Percentiles rank a stretch among this genome's conserved stretches.
phyloP scores from a whole-genome alignment of 176 grass and related monocot species.

The Zea mays region Zm-B73-REFERENCE-NAM-5.0 NC_050104.1:137568001-137568500 shows the following conservation, averaged over 20 bases:
- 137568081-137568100: not conserved
- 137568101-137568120: not conserved
- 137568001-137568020: too few relatives aligned
- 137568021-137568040: too few relatives aligned
- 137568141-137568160: not conserved
- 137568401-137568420: slow-evolving; percentile 92
- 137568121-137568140: not conserved
- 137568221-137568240: too few relatives aligned
- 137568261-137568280: slow-evolving; percentile 61
- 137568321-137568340: slow-evolving; percentile 10
- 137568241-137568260: slow-evolving; percentile 91
- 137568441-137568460: slow-evolving; percentile 97
- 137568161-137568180: too few relatives aligned
- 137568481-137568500: slow-evolving; percentile 80
- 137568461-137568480: slow-evolving; percentile 92
- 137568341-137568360: slow-evolving; percentile 82
- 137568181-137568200: not conserved
- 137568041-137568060: too few relatives aligned
- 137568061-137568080: not conserved
- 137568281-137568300: slow-evolving; percentile 1
- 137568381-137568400: slow-evolving; percentile 98
- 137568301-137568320: not conserved
- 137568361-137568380: slow-evolving; percentile 89
- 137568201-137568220: not conserved
- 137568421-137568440: slow-evolving; percentile 88